Conservation (phyloP, 1,284 basidiomycete genomes). For the Ceratobasidium sp. region DNA sequence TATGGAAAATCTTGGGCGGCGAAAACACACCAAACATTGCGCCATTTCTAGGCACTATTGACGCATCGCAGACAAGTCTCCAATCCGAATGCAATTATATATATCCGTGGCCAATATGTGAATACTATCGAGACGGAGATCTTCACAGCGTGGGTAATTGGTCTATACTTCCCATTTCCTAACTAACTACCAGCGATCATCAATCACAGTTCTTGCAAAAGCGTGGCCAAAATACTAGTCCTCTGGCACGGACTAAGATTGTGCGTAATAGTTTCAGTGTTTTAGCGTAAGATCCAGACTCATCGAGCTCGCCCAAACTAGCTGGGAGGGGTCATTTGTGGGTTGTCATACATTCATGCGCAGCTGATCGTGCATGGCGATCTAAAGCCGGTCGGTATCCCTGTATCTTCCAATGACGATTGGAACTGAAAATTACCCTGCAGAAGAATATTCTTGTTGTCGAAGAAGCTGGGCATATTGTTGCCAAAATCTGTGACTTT, state of each 20-base stretch:
- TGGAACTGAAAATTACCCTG: too few species aligned
- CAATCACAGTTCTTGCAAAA: too few species aligned
- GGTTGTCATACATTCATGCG: neutral
- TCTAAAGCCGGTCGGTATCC: conserved; percentile 7
- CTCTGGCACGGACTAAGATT: neutral
- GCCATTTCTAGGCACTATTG: neutral
- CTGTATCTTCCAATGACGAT: neutral
- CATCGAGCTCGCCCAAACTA: neutral
- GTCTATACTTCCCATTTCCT: neutral
- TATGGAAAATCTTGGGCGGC: neutral
- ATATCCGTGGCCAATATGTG: neutral
- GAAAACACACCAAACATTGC: neutral
- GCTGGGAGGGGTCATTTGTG: conserved; percentile 5
- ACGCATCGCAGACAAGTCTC: neutral
- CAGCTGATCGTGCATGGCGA: conserved; percentile 12
- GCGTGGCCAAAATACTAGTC: neutral
- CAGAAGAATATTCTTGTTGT: neutral
- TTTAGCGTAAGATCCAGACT: too few species aligned
- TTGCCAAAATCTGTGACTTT: conserved; percentile 13
- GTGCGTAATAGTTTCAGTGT: neutral
- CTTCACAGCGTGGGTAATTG: neutral
- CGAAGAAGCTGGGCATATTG: neutral
- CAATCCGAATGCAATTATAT: neutral
- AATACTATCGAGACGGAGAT: neutral
- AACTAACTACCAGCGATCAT: too few species aligned